Evolutionary conservation across 148 eudicot genomes (phyloP).

Genomic region (Cornus florida): DNA sequence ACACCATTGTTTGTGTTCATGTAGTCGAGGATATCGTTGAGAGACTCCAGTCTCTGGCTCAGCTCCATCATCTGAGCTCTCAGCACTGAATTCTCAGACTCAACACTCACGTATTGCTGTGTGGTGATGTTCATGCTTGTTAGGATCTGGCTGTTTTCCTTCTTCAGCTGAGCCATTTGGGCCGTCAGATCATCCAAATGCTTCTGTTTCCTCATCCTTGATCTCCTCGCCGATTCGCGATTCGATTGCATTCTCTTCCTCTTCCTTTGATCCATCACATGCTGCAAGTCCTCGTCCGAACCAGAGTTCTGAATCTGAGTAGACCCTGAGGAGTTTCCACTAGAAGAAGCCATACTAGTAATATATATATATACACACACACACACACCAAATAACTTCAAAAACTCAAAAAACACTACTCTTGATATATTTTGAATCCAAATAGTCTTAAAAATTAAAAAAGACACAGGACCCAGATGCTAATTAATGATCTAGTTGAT

Average conservation of each 20-base stretch:
- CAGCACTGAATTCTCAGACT: constrained; percentile 65
- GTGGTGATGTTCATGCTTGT: constrained; percentile 34
- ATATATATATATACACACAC: constrained; percentile 9
- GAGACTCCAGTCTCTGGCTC: constrained; percentile 52
- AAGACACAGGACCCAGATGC: background rate
- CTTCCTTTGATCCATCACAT: constrained; percentile 50
- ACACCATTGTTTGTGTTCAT: constrained; percentile 24
- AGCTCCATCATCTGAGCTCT: constrained; percentile 67
- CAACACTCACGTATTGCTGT: constrained; percentile 48
- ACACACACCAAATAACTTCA: background rate
- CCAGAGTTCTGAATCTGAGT: constrained; percentile 38
- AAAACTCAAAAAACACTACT: background rate
- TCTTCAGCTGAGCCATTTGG: constrained; percentile 34
- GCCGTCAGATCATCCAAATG: constrained; percentile 60
- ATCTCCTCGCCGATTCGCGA: constrained; percentile 74
- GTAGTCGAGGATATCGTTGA: constrained; percentile 45
- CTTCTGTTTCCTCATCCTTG: constrained; percentile 68
- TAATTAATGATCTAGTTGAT: background rate
- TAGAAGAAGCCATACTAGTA: constrained; percentile 47
- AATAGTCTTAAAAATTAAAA: background rate
- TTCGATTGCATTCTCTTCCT: constrained; percentile 71
- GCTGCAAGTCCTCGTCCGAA: constrained; percentile 43
- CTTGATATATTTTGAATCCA: no score
- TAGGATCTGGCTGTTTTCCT: constrained; percentile 45
- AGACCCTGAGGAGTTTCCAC: constrained; percentile 54